phyloP scores from a whole-genome alignment of 345 rosid genomes.

The Reutealis trisperma region DNA sequence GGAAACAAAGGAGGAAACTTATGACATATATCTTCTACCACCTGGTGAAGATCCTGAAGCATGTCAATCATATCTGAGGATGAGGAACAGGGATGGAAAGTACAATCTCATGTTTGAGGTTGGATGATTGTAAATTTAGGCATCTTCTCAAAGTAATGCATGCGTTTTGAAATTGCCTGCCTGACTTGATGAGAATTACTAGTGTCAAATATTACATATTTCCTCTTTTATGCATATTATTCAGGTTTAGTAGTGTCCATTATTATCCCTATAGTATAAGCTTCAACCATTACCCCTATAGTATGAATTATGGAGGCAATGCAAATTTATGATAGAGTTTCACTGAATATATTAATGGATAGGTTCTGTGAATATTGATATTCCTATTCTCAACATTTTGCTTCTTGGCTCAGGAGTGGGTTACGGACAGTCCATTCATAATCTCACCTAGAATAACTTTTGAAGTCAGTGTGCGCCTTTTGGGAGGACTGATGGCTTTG shows the following conservation, averaged over 20 bases:
- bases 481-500: conserved; percentile 97
- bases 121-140: conserved; percentile 29
- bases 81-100: conserved; percentile 98
- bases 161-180: conserved; percentile 1
- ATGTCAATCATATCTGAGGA: conserved; percentile 95
- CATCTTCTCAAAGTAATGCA: conserved; percentile 10
- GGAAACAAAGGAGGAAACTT: conserved; percentile 88
- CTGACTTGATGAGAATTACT: conserved; percentile 9
- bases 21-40: conserved; percentile 96
- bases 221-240: not conserved
- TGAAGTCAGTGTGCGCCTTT: conserved; percentile 92
- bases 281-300: not conserved
- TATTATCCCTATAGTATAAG: not conserved
- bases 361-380: conserved; percentile 1
- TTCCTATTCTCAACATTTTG: conserved; percentile 18
- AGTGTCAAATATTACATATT: not conserved
- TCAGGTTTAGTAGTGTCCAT: not conserved
- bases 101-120: conserved; percentile 99
- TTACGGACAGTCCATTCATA: conserved; percentile 91
- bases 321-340: not conserved
- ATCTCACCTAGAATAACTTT: conserved; percentile 98
- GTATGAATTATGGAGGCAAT: not conserved
- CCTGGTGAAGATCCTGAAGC: conserved; percentile 99
- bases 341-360: not conserved
- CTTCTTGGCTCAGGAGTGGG: conserved; percentile 83